phyloP scores from a whole-genome alignment of 2,329 filamentous ascomycete species.

The Trichoderma oligosporum region DNA sequence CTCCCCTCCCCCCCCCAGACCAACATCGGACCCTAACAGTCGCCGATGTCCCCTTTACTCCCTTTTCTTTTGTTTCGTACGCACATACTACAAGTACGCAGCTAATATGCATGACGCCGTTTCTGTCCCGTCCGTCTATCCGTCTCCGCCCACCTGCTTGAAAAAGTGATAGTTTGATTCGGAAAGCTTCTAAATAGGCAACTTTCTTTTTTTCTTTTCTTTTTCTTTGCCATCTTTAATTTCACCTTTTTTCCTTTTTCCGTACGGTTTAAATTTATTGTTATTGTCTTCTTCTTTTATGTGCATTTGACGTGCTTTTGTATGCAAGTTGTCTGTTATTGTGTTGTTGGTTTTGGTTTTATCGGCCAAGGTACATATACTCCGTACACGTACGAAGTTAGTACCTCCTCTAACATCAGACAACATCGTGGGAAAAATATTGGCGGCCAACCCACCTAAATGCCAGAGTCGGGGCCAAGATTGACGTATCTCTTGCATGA shows the following conservation, averaged over 20 bases:
- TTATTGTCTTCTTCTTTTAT: neutral
- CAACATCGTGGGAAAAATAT: neutral
- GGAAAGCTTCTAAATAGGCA: too few species aligned
- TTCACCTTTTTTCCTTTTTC: too few species aligned
- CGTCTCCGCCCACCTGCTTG: neutral
- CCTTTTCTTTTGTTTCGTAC: too few species aligned
- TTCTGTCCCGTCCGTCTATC: neutral
- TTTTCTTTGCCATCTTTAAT: neutral
- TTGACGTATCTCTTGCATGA: neutral
- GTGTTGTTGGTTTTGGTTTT: neutral
- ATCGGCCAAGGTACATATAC: neutral
- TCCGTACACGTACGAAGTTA: neutral
- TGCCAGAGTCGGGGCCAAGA: slow-evolving; percentile 3
- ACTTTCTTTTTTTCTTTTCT: neutral
- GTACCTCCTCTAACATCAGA: neutral
- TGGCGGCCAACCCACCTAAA: neutral
- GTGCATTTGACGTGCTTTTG: neutral
- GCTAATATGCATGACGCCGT: slow-evolving; percentile 14
- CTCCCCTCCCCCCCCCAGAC: neutral
- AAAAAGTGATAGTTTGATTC: neutral
- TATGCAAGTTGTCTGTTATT: neutral
- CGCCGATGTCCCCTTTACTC: neutral
- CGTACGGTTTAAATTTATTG: too few species aligned
- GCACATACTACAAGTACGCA: slow-evolving; percentile 9
- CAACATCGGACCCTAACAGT: neutral